phyloP scores from a whole-genome alignment of 306 rosid species.

The Purshia tridentata region DNA sequence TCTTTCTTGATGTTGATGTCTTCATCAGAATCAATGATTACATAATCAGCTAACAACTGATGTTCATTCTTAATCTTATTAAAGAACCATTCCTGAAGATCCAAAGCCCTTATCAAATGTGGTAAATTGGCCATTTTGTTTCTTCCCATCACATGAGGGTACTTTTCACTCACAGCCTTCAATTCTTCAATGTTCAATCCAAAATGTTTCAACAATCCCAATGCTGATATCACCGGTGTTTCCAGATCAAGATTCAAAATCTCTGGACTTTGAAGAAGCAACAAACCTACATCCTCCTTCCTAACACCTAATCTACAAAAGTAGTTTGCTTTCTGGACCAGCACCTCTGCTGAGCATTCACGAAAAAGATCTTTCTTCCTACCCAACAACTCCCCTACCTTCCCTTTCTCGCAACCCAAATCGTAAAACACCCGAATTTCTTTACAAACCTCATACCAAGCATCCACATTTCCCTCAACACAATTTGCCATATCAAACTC shows the following conservation, averaged over 20 bases:
- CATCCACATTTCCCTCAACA: slow-evolving; percentile 57
- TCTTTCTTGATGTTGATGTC: slow-evolving; percentile 31
- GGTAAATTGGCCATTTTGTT: slow-evolving; percentile 67
- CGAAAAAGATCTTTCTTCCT: slow-evolving; percentile 46
- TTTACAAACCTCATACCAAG: slow-evolving; percentile 57
- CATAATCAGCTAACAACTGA: slow-evolving; percentile 44
- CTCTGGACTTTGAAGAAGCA: slow-evolving; percentile 50
- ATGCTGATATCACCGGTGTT: slow-evolving; percentile 38
- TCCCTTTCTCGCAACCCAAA: slow-evolving; percentile 46
- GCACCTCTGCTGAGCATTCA: slow-evolving; percentile 43
- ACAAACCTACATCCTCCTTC: slow-evolving; percentile 47
- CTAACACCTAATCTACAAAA: slow-evolving; percentile 54
- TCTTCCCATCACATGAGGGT: slow-evolving; percentile 56
- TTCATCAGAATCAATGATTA: slow-evolving; percentile 38
- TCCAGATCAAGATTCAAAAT: slow-evolving; percentile 56
- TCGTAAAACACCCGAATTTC: slow-evolving; percentile 61
- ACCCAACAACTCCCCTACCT: slow-evolving; percentile 42
- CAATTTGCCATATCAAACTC: slow-evolving; percentile 49
- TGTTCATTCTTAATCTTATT: slow-evolving; percentile 49
- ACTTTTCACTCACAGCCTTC: slow-evolving; percentile 29
- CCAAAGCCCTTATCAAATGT: slow-evolving; percentile 59
- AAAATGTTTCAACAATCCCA: slow-evolving; percentile 59
- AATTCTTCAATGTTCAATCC: slow-evolving; percentile 39
- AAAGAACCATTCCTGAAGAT: slow-evolving; percentile 67
- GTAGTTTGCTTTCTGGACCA: slow-evolving; percentile 42